Evolutionary conservation across 768 basidiomycete species (phyloP).

Genomic region (Pulveroboletus sp.): DNA sequence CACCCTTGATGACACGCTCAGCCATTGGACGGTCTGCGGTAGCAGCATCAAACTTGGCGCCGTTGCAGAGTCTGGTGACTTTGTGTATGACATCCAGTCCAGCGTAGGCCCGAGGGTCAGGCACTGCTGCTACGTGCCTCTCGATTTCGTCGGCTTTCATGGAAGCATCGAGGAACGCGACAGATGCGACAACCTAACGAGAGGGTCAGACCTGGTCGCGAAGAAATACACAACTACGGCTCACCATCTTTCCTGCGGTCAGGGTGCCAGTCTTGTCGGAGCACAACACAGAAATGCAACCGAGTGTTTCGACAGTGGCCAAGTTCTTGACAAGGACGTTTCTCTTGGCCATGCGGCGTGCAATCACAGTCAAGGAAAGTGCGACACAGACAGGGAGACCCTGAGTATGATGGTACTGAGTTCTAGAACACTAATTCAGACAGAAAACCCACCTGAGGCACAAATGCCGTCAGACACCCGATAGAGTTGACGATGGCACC

Average conservation of each 20-base stretch:
- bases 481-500: conserved; percentile 38
- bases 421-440: background rate
- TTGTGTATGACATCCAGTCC: conserved; percentile 33
- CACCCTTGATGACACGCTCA: conserved; percentile 39
- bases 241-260: conserved; percentile 48
- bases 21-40: conserved; percentile 25
- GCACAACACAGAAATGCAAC: conserved; percentile 49
- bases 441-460: conserved; percentile 34
- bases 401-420: conserved; percentile 9
- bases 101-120: conserved; percentile 16
- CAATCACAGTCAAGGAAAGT: conserved; percentile 49
- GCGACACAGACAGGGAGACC: conserved; percentile 44
- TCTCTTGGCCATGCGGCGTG: conserved; percentile 46
- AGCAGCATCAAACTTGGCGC: conserved; percentile 45
- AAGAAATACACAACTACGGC: background rate
- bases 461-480: conserved; percentile 38
- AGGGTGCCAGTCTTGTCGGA: conserved; percentile 58
- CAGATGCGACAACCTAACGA: conserved; percentile 37
- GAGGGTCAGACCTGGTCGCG: background rate
- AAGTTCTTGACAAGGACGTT: conserved; percentile 50
- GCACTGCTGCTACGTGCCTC: conserved; percentile 4
- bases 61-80: conserved; percentile 56
- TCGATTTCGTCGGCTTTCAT: conserved; percentile 21
- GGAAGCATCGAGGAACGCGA: conserved; percentile 36
- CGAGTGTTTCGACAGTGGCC: conserved; percentile 53